Conservation (phyloP, 345 rosid species). For the Rubroshorea leprosula region DNA sequence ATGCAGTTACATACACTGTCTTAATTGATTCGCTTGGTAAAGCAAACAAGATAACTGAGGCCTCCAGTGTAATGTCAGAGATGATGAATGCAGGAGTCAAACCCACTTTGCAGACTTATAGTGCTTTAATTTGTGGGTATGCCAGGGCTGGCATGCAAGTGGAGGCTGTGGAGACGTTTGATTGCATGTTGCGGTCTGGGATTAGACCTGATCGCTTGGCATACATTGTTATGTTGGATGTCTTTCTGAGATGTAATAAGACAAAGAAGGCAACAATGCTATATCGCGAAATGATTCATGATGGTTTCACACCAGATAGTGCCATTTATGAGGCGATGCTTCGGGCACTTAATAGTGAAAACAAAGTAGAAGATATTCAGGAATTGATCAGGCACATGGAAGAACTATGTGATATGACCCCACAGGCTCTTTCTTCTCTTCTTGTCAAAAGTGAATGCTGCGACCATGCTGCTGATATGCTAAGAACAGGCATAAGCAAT, state of each 20-base stretch:
- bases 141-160: conserved; percentile 81
- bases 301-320: conserved; percentile 51
- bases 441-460: conserved; percentile 85
- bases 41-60: conserved; percentile 64
- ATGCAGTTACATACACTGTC: conserved; percentile 82
- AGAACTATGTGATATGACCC: conserved; percentile 54
- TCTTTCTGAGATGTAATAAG: conserved; percentile 60
- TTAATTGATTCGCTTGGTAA: conserved; percentile 93
- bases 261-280: conserved; percentile 50
- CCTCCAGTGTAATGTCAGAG: conserved; percentile 78
- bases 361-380: conserved; percentile 47
- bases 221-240: conserved; percentile 83
- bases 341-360: conserved; percentile 45
- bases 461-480: conserved; percentile 68
- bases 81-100: conserved; percentile 78
- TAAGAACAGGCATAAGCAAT: conserved; percentile 49
- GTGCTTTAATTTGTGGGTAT: conserved; percentile 94
- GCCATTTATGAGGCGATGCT: conserved; percentile 53
- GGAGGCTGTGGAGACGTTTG: conserved; percentile 73
- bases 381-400: conserved; percentile 69
- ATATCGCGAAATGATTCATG: conserved; percentile 62
- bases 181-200: conserved; percentile 75
- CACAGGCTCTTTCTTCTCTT: conserved; percentile 52
- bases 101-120: conserved; percentile 81
- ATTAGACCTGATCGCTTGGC: conserved; percentile 78